These are phyloP conservation scores for Aspergillus calidoustus DNA, from an alignment of 2,329 filamentous ascomycete species.

Conservation along the genomic window DNA sequence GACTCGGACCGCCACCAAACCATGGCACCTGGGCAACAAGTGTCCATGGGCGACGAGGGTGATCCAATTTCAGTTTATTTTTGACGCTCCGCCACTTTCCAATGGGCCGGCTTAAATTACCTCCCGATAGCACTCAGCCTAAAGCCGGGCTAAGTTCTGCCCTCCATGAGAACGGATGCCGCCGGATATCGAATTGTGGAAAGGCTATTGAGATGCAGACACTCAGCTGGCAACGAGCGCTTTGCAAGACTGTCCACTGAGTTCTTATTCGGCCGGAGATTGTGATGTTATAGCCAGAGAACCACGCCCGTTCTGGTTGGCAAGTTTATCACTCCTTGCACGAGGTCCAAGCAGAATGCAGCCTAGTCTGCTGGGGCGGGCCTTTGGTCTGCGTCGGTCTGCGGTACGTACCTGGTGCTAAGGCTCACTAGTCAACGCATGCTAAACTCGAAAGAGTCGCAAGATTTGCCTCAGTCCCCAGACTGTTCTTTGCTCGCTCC, in stretches of 20 bases:
- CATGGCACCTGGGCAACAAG: background rate
- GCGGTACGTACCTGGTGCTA: constrained; percentile 6
- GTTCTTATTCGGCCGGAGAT: constrained; percentile 8
- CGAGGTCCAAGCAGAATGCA: constrained; percentile 7
- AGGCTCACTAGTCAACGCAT: background rate
- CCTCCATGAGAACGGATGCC: background rate
- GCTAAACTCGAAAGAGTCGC: background rate
- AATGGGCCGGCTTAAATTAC: background rate
- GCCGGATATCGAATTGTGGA: background rate
- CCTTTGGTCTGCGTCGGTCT: background rate
- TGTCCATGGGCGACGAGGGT: background rate
- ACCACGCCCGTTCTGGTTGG: background rate
- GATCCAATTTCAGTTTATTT: background rate
- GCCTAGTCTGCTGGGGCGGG: background rate
- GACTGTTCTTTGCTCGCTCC: constrained; percentile 10
- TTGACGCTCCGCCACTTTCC: background rate
- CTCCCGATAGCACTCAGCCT: background rate
- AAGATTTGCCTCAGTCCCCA: constrained; percentile 6
- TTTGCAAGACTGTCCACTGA: background rate
- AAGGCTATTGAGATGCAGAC: background rate
- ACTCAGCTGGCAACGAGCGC: background rate
- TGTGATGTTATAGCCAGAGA: background rate
- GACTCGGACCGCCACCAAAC: background rate
- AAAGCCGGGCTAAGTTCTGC: background rate
- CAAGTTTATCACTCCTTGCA: constrained; percentile 9